A percentile compares a stretch with the other conserved stretches of the same genome.
Conservation (phyloP, 2,329 filamentous ascomycete species). For the Aureobasidium namibiae region DNA sequence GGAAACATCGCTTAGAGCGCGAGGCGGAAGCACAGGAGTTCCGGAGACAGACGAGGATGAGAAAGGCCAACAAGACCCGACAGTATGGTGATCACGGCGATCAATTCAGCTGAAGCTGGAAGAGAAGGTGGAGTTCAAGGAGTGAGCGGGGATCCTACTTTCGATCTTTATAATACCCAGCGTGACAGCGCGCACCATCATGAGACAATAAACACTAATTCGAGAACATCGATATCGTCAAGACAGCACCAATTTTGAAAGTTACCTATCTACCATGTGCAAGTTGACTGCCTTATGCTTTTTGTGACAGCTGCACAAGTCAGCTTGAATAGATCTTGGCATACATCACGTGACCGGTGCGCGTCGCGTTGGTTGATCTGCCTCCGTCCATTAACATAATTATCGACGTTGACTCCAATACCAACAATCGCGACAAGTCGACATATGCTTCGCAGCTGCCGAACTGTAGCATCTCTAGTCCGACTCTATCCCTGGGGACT, state of each 20-base stretch:
- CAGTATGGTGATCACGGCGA: constrained; percentile 50
- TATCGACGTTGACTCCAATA: not conserved
- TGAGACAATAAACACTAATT: not conserved
- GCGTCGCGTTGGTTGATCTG: no score
- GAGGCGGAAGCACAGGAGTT: constrained; percentile 35
- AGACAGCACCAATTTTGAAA: no score
- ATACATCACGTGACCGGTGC: not conserved
- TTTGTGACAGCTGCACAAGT: no score
- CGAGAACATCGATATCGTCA: not conserved
- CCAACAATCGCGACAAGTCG: not conserved
- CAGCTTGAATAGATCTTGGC: no score
- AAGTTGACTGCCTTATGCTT: no score
- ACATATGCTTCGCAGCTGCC: not conserved
- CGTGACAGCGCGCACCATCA: not conserved
- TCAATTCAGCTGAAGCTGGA: constrained; percentile 51
- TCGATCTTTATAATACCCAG: constrained; percentile 1
- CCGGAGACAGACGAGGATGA: constrained; percentile 30
- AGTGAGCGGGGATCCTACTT: not conserved
- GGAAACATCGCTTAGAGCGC: constrained; percentile 51
- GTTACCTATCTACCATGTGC: no score
- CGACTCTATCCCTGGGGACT: not conserved
- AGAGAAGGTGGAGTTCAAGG: not conserved
- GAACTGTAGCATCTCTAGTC: not conserved
- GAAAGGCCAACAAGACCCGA: constrained; percentile 45
- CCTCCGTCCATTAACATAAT: no score